Percentiles rank a stretch among this genome's conserved stretches.
Evolutionary conservation across 805 yeast species (phyloP).

Genomic region (Starmerella potacharoeniae): DNA sequence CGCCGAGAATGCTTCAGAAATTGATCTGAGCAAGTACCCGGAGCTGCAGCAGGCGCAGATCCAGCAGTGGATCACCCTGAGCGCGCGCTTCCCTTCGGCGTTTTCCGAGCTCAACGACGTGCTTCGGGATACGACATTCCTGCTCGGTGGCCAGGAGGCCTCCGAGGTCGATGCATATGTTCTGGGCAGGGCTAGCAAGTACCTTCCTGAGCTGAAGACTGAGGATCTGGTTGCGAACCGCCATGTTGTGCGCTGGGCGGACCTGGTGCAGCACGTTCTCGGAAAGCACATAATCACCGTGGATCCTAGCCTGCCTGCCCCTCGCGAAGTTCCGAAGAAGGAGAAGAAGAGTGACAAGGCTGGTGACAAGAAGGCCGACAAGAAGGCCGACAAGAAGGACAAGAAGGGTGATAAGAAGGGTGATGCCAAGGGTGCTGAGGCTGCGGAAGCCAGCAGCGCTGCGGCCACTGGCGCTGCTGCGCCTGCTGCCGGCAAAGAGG

Average conservation of each 20-base stretch:
- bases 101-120: constrained; percentile 51
- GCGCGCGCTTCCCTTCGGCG: constrained; percentile 47
- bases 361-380: constrained; percentile 26
- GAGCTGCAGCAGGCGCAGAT: constrained; percentile 54
- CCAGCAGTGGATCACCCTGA: constrained; percentile 68
- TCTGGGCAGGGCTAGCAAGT: constrained; percentile 53
- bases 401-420: constrained; percentile 5
- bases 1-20: constrained; percentile 11
- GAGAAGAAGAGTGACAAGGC: constrained; percentile 28
- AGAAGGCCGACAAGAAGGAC: constrained; percentile 28
- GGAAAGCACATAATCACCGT: constrained; percentile 46
- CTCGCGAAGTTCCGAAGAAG: constrained; percentile 51
- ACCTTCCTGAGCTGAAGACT: constrained; percentile 45
- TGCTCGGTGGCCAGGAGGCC: constrained; percentile 51
- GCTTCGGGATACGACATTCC: constrained; percentile 58
- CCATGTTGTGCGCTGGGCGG: constrained; percentile 89
- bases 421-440: constrained; percentile 25
- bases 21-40: constrained; percentile 22
- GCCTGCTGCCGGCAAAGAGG: constrained; percentile 12
- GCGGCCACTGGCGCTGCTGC: constrained; percentile 12
- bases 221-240: constrained; percentile 54
- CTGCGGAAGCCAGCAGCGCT: constrained; percentile 19
- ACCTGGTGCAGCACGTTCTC: constrained; percentile 58
- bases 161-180: constrained; percentile 61
- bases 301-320: constrained; percentile 50